phyloP scores from a whole-genome alignment of 495 filamentous ascomycete genomes.

The Tetracladium setigerum region DNA sequence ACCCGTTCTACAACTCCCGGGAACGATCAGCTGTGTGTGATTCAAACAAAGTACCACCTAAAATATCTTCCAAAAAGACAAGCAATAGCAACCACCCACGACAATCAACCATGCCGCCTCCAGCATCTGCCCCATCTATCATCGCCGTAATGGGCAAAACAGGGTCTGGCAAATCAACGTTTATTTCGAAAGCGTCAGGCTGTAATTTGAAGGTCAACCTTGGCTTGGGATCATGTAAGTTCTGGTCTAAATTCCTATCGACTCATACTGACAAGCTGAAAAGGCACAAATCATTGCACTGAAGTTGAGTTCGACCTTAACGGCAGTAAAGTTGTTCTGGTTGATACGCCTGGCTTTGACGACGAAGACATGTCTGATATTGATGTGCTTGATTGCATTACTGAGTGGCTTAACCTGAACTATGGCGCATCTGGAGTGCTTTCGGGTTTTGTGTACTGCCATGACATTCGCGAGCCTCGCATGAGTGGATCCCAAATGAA shows the following conservation, averaged over 20 bases:
- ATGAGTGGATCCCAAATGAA: conserved; percentile 22
- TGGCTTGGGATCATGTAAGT: conserved; percentile 11
- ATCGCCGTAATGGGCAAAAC: conserved; percentile 31
- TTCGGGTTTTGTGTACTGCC: conserved; percentile 31
- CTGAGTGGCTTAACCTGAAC: conserved; percentile 15
- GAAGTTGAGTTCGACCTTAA: too few species aligned
- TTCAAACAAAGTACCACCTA: too few species aligned
- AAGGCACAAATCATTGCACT: too few species aligned
- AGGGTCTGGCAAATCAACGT: conserved; percentile 30
- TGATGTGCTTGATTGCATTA: conserved; percentile 31
- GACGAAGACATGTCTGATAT: conserved; percentile 30
- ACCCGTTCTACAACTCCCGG: too few species aligned
- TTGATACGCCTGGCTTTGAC: conserved; percentile 41
- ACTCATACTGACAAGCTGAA: too few species aligned
- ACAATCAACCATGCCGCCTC: too few species aligned
- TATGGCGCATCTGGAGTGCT: conserved; percentile 16
- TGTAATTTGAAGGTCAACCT: conserved; percentile 3
- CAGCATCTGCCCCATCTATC: too few species aligned
- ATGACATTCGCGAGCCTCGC: conserved; percentile 26
- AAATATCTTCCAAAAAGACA: too few species aligned
- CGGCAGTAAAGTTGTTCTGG: conserved; percentile 20
- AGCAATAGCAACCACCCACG: too few species aligned
- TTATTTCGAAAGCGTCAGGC: conserved; percentile 24
- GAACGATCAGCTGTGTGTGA: too few species aligned
- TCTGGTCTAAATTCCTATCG: too few species aligned